Base-by-base conservation (phyloP, 2,329 filamentous ascomycete genomes). In the Endoconidiophora polonica region DNA sequence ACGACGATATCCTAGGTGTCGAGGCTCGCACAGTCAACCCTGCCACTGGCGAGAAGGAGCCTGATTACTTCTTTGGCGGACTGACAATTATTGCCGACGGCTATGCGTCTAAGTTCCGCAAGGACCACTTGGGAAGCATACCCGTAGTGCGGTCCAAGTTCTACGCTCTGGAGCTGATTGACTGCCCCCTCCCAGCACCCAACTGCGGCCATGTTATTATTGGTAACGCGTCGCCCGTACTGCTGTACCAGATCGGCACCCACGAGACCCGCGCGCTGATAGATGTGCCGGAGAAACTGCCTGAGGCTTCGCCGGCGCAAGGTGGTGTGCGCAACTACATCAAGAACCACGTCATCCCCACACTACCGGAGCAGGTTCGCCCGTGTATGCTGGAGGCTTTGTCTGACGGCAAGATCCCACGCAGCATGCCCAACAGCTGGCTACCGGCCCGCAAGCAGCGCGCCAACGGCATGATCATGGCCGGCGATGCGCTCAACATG, bases 401-500 rank as follows among this genome's bases (percentile, higher is more conserved):
- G 7, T 84, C 83, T 45, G 76, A 81, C 56, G 83, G 84, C 58
- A 79, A 79, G 57, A 76, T 95, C 54, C 81, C 86, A 14, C 66
- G 66, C 55, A 86, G 79, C 58, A 98, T 98, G 91, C 91, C 91
- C 48, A 98, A 96, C 66, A 90, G 83, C 54, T 98, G 84, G 72
- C 76, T 98, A 2, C 88, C 91, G 4, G 78, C 91, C 0, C 74
- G 78, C 0, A 67, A 66, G 42, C 83, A 83, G 54, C 45, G 47
- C 43, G 54, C 60, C 42, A 65, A 65, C 43, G 83, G 84, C 60
- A 74, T 94, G 54, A 72, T 94, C 45, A 70, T 98, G 36, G 73
- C 96, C 6, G 91, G 91, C 53, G 91, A 98, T 62, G 90, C 91
- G 12, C 81, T 94, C 73, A 98, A 98, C 69, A 98, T 98, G 91